phyloP scores from a whole-genome alignment of 495 filamentous ascomycete species.

The Annulohypoxylon bovei region DNA sequence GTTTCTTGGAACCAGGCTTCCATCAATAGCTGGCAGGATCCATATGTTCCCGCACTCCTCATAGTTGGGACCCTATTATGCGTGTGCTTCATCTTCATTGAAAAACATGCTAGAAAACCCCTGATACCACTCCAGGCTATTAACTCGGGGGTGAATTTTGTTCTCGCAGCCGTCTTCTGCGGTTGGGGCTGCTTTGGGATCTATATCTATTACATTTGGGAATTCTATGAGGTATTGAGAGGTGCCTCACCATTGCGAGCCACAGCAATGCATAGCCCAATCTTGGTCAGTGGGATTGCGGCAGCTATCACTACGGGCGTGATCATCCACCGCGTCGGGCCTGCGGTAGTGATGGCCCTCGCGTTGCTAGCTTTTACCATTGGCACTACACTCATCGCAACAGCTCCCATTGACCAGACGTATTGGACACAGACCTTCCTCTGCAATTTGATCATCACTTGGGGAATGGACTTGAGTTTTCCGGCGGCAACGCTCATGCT shows the following conservation, averaged over 20 bases:
- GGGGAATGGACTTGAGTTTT: conserved; percentile 65
- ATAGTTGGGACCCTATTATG: conserved; percentile 63
- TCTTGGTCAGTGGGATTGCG: conserved; percentile 59
- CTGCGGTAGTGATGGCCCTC: conserved; percentile 61
- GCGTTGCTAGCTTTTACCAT: conserved; percentile 62
- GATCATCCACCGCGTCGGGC: conserved; percentile 57
- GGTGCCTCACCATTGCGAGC: conserved; percentile 59
- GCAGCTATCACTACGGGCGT: conserved; percentile 64
- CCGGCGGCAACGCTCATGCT: conserved; percentile 56
- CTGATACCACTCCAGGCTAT: conserved; percentile 66
- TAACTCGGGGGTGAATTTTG: conserved; percentile 61
- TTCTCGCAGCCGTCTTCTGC: conserved; percentile 64
- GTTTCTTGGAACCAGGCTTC: conserved; percentile 71
- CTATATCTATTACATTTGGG: conserved; percentile 67
- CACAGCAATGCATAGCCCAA: conserved; percentile 60
- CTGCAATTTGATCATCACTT: conserved; percentile 59
- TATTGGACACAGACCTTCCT: conserved; percentile 61
- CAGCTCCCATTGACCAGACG: conserved; percentile 59
- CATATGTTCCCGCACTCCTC: conserved; percentile 64
- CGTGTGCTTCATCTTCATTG: conserved; percentile 61
- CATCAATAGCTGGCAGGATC: conserved; percentile 64
- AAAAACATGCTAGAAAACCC: conserved; percentile 59
- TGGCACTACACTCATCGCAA: conserved; percentile 61
- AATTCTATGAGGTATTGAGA: conserved; percentile 65
- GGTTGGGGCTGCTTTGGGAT: conserved; percentile 75